These are phyloP conservation scores for Bassia scoparia DNA, from an alignment of 148 eudicot genomes.

Conservation along the genomic window DNA sequence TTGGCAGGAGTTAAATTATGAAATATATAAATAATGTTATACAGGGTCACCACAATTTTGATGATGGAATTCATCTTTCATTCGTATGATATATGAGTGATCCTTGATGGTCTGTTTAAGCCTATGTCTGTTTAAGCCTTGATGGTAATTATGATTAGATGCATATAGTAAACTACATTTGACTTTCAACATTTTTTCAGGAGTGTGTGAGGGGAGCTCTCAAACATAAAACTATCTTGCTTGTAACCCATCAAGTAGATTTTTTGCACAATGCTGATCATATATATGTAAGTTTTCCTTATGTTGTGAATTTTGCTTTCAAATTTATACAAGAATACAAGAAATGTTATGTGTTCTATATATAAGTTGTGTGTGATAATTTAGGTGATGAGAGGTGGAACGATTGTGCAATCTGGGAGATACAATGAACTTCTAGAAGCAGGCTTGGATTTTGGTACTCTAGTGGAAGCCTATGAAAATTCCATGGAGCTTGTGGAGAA, in stretches of 20 bases:
- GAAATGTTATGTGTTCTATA: background rate
- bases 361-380: background rate
- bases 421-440: constrained; percentile 55
- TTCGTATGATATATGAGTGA: too few species aligned
- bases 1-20: too few species aligned
- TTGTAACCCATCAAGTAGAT: constrained; percentile 96
- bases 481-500: constrained; percentile 90
- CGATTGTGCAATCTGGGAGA: constrained; percentile 80
- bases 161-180: background rate
- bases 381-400: constrained; percentile 93
- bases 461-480: constrained; percentile 80
- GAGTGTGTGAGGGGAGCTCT: constrained; percentile 90
- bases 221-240: constrained; percentile 68
- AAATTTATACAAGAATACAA: too few species aligned
- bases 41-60: too few species aligned
- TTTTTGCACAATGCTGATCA: constrained; percentile 86
- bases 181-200: constrained; percentile 33
- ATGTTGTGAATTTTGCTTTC: background rate
- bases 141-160: too few species aligned
- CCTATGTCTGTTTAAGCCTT: constrained; percentile 15
- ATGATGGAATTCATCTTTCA: too few species aligned
- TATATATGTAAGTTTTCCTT: constrained; percentile 50
- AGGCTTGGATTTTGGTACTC: constrained; percentile 62
- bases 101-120: too few species aligned
- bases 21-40: too few species aligned